Conservation (phyloP, 352 stramenopile genomes). For the Pythium monospermum region DNA sequence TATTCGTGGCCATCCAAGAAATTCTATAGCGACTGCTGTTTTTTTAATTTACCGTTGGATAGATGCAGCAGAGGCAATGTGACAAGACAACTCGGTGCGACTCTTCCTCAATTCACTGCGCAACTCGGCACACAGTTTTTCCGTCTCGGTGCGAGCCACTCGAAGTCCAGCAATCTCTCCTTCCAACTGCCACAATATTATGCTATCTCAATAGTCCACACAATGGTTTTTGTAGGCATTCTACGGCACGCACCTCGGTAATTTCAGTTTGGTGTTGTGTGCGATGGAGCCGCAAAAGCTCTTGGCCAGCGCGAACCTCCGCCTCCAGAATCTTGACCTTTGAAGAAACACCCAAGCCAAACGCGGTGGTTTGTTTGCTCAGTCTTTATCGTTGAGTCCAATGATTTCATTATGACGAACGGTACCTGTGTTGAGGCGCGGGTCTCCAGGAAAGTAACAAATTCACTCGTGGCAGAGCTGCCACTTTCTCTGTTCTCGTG, state of each 20-base stretch:
- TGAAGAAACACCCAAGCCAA: not conserved
- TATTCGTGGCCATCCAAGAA: not conserved
- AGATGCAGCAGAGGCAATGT: slow-evolving; percentile 34
- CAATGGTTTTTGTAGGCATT: too few relatives aligned
- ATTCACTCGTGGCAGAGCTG: slow-evolving; percentile 14
- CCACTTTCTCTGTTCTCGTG: too few relatives aligned
- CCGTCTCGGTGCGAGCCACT: slow-evolving; percentile 31
- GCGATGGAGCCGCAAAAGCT: slow-evolving; percentile 54
- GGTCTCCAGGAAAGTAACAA: slow-evolving; percentile 19
- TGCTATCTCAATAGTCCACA: too few relatives aligned
- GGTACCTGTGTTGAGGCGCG: slow-evolving; percentile 12
- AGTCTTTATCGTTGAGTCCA: not conserved
- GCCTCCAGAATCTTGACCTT: slow-evolving; percentile 50
- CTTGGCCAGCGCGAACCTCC: slow-evolving; percentile 51
- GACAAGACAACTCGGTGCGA: slow-evolving; percentile 45
- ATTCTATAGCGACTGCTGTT: not conserved
- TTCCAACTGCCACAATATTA: slow-evolving; percentile 39
- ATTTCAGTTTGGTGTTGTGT: slow-evolving; percentile 47
- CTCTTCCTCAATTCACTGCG: slow-evolving; percentile 40
- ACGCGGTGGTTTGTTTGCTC: not conserved
- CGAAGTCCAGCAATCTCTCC: slow-evolving; percentile 39
- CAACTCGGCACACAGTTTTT: slow-evolving; percentile 44
- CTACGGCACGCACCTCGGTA: slow-evolving; percentile 28
- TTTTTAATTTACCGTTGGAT: slow-evolving; percentile 36
- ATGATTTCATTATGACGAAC: not conserved